Conservation (phyloP, 1,284 basidiomycete species). For the Hemileia vastatrix region DNA sequence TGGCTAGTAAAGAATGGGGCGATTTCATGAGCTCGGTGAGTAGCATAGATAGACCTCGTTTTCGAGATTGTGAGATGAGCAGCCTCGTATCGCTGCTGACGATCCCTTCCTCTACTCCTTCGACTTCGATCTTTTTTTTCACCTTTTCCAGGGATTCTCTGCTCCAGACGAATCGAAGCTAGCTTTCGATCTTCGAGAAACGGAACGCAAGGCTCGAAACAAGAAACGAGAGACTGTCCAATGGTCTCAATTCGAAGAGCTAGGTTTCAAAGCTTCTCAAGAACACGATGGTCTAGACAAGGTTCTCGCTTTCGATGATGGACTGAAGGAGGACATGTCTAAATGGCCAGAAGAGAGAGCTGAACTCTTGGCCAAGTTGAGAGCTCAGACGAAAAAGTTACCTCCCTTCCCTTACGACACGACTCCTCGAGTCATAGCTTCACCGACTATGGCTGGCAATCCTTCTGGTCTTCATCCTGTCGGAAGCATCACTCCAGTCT, state of each 20-base stretch:
- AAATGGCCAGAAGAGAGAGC: constrained; percentile 31
- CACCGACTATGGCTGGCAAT: constrained; percentile 21
- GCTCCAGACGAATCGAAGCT: constrained; percentile 37
- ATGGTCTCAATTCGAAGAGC: constrained; percentile 37
- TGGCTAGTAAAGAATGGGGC: no score
- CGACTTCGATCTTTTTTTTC: not conserved
- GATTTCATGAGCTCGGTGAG: no score
- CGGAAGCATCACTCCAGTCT: constrained; percentile 24
- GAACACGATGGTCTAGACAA: constrained; percentile 28
- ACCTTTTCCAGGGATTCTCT: constrained; percentile 30
- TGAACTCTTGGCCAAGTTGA: constrained; percentile 22
- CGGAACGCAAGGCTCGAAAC: constrained; percentile 29
- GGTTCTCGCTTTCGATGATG: constrained; percentile 38
- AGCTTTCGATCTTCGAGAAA: constrained; percentile 38
- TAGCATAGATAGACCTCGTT: not conserved
- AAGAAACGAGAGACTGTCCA: constrained; percentile 30
- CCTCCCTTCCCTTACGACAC: constrained; percentile 38
- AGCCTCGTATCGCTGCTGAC: not conserved
- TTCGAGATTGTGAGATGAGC: not conserved
- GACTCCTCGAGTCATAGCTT: constrained; percentile 28
- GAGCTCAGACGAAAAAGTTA: constrained; percentile 26
- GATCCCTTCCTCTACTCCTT: not conserved
- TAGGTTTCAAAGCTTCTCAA: constrained; percentile 29
- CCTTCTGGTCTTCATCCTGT: not conserved
- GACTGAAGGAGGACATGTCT: constrained; percentile 32